phyloP scores from a whole-genome alignment of 1,284 basidiomycete species.

The Apiotrichum mycotoxinovorans region DNA sequence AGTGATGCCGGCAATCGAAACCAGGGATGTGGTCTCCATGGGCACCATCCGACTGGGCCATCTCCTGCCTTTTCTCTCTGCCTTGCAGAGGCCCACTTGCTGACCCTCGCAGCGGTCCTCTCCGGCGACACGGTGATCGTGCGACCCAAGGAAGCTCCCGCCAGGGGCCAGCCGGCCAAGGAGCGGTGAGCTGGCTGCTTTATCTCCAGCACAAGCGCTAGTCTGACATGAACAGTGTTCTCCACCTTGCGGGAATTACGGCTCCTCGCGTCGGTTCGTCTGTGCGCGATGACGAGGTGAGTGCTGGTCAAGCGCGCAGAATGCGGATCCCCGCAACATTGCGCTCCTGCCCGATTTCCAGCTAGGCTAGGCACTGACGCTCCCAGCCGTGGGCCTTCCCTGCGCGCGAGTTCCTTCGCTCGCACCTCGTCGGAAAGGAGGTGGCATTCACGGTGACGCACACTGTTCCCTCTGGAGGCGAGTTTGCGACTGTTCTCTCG shows the following conservation, averaged over 20 bases:
- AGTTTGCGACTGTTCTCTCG: slow-evolving; percentile 47
- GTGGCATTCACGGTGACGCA: slow-evolving; percentile 50
- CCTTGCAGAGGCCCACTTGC: neutral
- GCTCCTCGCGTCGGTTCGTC: slow-evolving; percentile 77
- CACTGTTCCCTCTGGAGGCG: slow-evolving; percentile 38
- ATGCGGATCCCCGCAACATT: no score
- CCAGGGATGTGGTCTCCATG: no score
- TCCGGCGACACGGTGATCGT: slow-evolving; percentile 84
- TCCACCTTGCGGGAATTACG: slow-evolving; percentile 78
- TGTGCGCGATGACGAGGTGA: slow-evolving; percentile 78
- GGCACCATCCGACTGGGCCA: no score
- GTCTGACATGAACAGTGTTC: slow-evolving; percentile 57
- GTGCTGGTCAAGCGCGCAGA: no score
- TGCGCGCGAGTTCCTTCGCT: slow-evolving; percentile 84
- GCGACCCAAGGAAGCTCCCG: slow-evolving; percentile 64
- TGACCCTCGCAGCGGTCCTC: slow-evolving; percentile 62
- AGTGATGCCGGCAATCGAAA: slow-evolving; percentile 13
- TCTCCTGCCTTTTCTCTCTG: neutral
- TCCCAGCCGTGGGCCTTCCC: slow-evolving; percentile 84
- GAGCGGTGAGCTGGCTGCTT: slow-evolving; percentile 65
- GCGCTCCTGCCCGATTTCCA: no score
- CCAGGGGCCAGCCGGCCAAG: slow-evolving; percentile 78
- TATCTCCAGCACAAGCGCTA: neutral
- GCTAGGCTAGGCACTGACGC: neutral
- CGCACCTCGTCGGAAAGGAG: slow-evolving; percentile 82